Evolutionary conservation across 2,329 filamentous ascomycete species (phyloP), one percentile per base, ranked within the genome.

Genomic region (Xylariales sp.): DNA sequence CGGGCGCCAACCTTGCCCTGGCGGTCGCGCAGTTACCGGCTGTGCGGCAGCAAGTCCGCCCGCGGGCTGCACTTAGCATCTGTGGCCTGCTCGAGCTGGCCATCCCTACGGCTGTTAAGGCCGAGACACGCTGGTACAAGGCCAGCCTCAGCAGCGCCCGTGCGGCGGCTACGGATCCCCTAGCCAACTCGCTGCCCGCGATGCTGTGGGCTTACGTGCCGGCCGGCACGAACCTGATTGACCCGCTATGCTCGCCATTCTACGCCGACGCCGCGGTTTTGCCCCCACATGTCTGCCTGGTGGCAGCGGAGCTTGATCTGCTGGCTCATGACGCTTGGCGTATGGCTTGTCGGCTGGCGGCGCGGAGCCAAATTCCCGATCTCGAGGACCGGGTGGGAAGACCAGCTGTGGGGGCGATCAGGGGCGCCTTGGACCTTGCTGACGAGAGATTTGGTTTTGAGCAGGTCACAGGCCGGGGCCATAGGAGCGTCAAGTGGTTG

Each of bases 311-410:
- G 28, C 35, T 38, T 12, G 35, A 38, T 20, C 16, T 23, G 10
- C 19, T 38, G 6, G 27, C 35, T n/a, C 35, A 38, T 28, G 35
- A 38, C 13, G n/a, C 27, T 15, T 38, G 35, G 35, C 35, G 35
- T 17, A 38, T 38, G 35, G 35, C 35, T 13, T 38, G 35, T n/a
- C 16, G 35, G 7, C 20, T 38, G n/a, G 35, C 35, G 4, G 28
- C 18, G 11, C 27, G 35, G 15, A 23, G 28, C 15, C n/a, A n/a
- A n/a, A 21, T 38, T 6, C 35, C 35, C 8, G 28, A 24, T 15
- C 27, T 38, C 27, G 18, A 23, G 10, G 35, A 38, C 18, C 28
- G 17, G 16, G 35, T 38, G 6, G 35, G 35, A n/a, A 7, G 35
- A 20, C 28, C 35, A 6, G 18, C 14, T n/a, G 28, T 21, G 10